phyloP scores from a whole-genome alignment of 1,139 yeast species.

The Arxiozyma bovina region DNA sequence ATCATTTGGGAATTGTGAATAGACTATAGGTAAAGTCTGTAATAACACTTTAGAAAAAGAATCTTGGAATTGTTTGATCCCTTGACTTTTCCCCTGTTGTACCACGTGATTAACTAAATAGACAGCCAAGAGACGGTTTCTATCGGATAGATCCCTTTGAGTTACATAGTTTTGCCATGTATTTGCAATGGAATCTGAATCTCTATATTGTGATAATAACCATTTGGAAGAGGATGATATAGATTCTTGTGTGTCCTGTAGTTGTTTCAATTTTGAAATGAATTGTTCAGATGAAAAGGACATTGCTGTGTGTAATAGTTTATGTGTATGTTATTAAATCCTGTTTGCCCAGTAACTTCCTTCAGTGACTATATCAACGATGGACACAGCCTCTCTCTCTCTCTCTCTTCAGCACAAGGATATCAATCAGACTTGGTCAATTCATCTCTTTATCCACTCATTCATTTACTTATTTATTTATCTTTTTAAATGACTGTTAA shows the following conservation, averaged over 20 bases:
- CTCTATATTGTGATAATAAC: slow-evolving; percentile 70
- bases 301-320: slow-evolving; percentile 4
- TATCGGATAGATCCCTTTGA: slow-evolving; percentile 30
- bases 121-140: slow-evolving; percentile 51
- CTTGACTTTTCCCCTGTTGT: slow-evolving; percentile 67
- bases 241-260: slow-evolving; percentile 80
- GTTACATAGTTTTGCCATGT: slow-evolving; percentile 45
- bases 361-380: background rate
- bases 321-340: background rate
- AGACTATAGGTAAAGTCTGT: slow-evolving; percentile 26
- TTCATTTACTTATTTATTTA: no score
- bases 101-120: slow-evolving; percentile 79
- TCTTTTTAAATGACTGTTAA: background rate
- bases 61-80: slow-evolving; percentile 50
- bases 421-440: no score
- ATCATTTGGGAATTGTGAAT: slow-evolving; percentile 24
- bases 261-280: slow-evolving; percentile 45
- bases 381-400: no score
- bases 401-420: background rate
- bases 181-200: slow-evolving; percentile 50
- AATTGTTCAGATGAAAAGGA: slow-evolving; percentile 30
- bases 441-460: no score
- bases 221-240: slow-evolving; percentile 81
- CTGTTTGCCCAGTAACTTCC: background rate
- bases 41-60: slow-evolving; percentile 49